phyloP scores from a whole-genome alignment of 768 basidiomycete genomes.

The Rhodotorula kratochvilovae region DNA sequence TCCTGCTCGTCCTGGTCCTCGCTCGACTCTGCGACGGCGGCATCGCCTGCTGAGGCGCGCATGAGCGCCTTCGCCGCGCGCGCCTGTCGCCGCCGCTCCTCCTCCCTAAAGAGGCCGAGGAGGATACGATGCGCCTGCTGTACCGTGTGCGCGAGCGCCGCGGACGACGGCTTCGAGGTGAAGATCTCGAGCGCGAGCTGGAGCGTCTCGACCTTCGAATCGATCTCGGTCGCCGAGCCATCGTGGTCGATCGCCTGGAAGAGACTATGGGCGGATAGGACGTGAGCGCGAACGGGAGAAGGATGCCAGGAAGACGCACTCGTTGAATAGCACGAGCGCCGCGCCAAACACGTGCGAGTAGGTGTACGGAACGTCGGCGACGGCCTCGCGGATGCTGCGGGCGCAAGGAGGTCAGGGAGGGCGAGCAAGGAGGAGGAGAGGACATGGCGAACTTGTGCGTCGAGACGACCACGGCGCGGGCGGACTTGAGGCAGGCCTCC shows the following conservation, averaged over 20 bases:
- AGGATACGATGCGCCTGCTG: slow-evolving; percentile 30
- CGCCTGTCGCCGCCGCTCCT: slow-evolving; percentile 20
- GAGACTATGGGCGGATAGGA: slow-evolving; percentile 7
- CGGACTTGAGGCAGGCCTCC: slow-evolving; percentile 26
- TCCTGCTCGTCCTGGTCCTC: slow-evolving; percentile 20
- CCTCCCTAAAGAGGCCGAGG: slow-evolving; percentile 33
- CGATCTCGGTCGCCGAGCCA: slow-evolving; percentile 33
- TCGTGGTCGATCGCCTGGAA: slow-evolving; percentile 40
- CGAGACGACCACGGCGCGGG: slow-evolving; percentile 27
- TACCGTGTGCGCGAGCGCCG: slow-evolving; percentile 20
- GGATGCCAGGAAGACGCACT: slow-evolving; percentile 5
- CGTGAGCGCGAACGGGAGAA: background rate
- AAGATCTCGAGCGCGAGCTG: slow-evolving; percentile 39
- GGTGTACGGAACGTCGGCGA: slow-evolving; percentile 32
- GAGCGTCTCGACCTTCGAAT: slow-evolving; percentile 28
- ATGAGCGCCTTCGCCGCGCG: slow-evolving; percentile 26
- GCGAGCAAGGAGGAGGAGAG: background rate
- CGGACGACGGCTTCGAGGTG: slow-evolving; percentile 17
- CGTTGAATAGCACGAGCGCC: slow-evolving; percentile 36
- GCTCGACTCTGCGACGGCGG: background rate
- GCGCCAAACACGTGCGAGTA: slow-evolving; percentile 38
- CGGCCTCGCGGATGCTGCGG: slow-evolving; percentile 22
- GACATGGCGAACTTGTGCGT: slow-evolving; percentile 23
- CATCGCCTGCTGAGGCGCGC: slow-evolving; percentile 8
- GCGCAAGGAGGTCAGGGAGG: background rate